Base-by-base conservation (phyloP, 2,329 filamentous ascomycete genomes). In the Xylaria sp. region DNA sequence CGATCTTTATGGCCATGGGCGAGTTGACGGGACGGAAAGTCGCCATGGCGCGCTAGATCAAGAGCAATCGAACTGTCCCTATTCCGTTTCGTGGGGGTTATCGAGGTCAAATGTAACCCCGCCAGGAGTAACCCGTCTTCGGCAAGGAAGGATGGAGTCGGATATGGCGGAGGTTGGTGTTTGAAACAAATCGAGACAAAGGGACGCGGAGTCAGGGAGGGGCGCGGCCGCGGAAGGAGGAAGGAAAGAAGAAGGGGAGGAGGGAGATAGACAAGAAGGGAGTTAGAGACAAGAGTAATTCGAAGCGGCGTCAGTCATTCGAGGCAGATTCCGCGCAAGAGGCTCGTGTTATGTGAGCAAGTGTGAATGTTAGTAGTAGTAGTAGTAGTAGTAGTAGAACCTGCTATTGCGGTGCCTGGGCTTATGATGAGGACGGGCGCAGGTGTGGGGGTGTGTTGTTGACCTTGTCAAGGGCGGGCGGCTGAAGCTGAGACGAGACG, bases 1-100 rank as follows among this genome's bases (percentile, higher is more conserved):
- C 74, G 53, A 70, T 62, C 64, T 76, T 76, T 56, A 76, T 75
- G 62, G 71, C 70, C 72, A 74, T 76, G 60, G 79, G 77, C 64
- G 81, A 81, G 73, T 85, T 86, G 69, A 85, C 83, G 34, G 84
- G 80, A 70, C 82, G 80, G 64, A 86, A 85, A 43, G 83, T 76
- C 66, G 84, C 83, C 84, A 85, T 85, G 25, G 41, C 72, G 60
- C 48, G 50, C 28, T 7, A 25, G 8, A 43, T 18, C 28, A 36
- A 4, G 55, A 46, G 52, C 25, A 32, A 45, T 30, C 48, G 13
- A 43, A 43, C 28, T 36, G 12, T 28, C 30, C 23, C 20, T 30
- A 32, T 15, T 55, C n/a, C 12, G 59, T 39, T 60, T 56, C 32
- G 60, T 46, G 10, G n/a, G 28, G 25, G 25, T 15, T 25, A 32